These are phyloP conservation scores for Casuarina cunninghamiana DNA, from an alignment of 306 rosid genomes.

Conservation along the genomic window DNA sequence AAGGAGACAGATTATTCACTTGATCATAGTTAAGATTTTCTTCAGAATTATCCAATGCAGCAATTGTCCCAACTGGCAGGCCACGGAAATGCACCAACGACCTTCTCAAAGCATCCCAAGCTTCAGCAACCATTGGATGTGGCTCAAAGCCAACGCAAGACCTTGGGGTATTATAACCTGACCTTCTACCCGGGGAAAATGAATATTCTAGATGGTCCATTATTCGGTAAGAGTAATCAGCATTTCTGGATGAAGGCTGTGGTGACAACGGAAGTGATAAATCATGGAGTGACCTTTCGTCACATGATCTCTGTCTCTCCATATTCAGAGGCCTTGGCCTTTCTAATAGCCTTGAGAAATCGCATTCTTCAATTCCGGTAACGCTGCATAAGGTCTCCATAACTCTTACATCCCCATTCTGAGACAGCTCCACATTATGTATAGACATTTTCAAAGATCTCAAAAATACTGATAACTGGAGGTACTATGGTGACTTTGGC, in stretches of 20 bases:
- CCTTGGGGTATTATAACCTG: conserved; percentile 51
- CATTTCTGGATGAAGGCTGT: conserved; percentile 28
- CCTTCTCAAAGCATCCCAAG: conserved; percentile 80
- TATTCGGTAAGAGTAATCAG: conserved; percentile 40
- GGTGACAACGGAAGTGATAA: conserved; percentile 58
- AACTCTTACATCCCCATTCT: conserved; percentile 43
- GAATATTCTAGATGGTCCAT: conserved; percentile 42
- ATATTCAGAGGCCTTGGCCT: conserved; percentile 65
- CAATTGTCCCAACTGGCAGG: conserved; percentile 87
- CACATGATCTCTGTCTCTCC: conserved; percentile 74
- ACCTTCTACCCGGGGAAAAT: conserved; percentile 47
- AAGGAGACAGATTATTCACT: conserved; percentile 25
- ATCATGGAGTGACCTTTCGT: conserved; percentile 64
- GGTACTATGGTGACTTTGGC: conserved; percentile 17
- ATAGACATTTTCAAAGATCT: conserved; percentile 34
- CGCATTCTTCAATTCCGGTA: conserved; percentile 48
- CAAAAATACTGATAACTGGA: not conserved
- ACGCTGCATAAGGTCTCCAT: conserved; percentile 27
- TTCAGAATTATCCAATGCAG: conserved; percentile 75
- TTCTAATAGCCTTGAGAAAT: conserved; percentile 57
- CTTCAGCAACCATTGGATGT: conserved; percentile 60
- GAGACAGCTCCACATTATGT: conserved; percentile 32
- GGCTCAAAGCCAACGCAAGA: conserved; percentile 46
- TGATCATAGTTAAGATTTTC: conserved; percentile 82
- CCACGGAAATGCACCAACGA: conserved; percentile 79